Conservation (phyloP, 208 protist species). For the Eutreptiella sp. region DNA sequence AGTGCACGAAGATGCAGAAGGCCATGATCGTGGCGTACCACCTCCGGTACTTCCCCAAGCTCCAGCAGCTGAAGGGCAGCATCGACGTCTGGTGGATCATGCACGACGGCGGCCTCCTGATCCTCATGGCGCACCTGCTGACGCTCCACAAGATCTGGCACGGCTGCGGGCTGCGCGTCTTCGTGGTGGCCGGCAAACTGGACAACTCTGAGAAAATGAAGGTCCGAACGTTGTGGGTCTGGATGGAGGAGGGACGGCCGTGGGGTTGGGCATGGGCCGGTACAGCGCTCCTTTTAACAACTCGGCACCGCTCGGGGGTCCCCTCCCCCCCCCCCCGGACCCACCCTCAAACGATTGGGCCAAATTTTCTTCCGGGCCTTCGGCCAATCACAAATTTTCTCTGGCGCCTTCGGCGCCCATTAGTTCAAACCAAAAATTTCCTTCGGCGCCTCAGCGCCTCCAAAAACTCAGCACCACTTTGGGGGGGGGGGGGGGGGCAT, state of each 20-base stretch:
- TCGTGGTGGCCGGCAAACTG: constrained; percentile 35
- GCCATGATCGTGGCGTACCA: constrained; percentile 10
- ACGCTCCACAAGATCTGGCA: constrained; percentile 31
- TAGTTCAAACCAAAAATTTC: too few species aligned
- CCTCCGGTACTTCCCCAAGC: constrained; percentile 1
- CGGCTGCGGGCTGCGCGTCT: constrained; percentile 39
- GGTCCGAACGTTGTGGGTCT: background rate
- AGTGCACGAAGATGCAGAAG: constrained; percentile 13
- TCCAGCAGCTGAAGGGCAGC: constrained; percentile 12
- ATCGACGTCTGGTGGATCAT: constrained; percentile 51
- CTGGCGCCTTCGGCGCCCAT: too few species aligned
- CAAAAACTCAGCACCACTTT: too few species aligned
- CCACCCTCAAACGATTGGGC: too few species aligned
- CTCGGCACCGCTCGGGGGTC: too few species aligned
- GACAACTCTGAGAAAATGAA: constrained; percentile 30
- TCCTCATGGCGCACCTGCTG: constrained; percentile 35
- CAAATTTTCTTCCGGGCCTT: too few species aligned
- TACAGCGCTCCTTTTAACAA: too few species aligned
- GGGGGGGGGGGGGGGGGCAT: too few species aligned
- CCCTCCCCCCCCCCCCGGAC: too few species aligned
- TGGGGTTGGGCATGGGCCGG: too few species aligned
- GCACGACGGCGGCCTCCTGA: constrained; percentile 43
- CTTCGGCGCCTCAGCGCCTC: too few species aligned
- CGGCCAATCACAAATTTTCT: too few species aligned
- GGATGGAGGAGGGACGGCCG: background rate